Percentiles rank a stretch among this genome's conserved stretches.
These are phyloP conservation scores for Piromyces sp. DNA, from an alignment of 192 early-diverging fungal genomes.

Conservation along the genomic window DNA sequence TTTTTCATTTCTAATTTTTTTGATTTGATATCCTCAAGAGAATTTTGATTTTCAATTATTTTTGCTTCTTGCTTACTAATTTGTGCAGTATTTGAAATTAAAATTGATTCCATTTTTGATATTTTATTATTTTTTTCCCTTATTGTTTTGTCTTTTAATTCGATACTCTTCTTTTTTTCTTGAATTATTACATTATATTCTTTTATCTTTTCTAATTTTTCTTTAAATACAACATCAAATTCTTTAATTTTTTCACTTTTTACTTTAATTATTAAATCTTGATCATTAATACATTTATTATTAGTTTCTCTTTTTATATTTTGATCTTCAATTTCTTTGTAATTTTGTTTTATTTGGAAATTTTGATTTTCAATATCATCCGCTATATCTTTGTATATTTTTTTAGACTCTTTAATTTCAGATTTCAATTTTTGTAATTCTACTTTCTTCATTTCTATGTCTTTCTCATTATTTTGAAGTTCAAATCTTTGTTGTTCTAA, in stretches of 20 bases:
- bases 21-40: background rate
- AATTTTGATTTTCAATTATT: background rate
- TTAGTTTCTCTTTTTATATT: too few relatives aligned
- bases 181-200: background rate
- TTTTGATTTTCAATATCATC: background rate
- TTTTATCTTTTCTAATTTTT: background rate
- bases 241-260: background rate
- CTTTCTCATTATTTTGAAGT: background rate
- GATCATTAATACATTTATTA: too few relatives aligned
- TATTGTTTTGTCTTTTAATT: background rate
- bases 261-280: background rate
- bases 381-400: background rate
- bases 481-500: background rate
- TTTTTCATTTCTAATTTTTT: background rate
- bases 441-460: background rate
- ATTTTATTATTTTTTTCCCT: background rate
- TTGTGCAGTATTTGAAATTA: background rate
- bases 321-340: background rate
- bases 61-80: background rate
- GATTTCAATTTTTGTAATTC: background rate
- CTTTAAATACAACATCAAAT: background rate
- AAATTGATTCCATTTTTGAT: background rate
- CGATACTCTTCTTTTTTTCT: background rate
- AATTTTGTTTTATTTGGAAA: background rate
- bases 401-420: background rate